phyloP scores from a whole-genome alignment of 129 eudicot genomes.

The Saussurea involucrata region DNA sequence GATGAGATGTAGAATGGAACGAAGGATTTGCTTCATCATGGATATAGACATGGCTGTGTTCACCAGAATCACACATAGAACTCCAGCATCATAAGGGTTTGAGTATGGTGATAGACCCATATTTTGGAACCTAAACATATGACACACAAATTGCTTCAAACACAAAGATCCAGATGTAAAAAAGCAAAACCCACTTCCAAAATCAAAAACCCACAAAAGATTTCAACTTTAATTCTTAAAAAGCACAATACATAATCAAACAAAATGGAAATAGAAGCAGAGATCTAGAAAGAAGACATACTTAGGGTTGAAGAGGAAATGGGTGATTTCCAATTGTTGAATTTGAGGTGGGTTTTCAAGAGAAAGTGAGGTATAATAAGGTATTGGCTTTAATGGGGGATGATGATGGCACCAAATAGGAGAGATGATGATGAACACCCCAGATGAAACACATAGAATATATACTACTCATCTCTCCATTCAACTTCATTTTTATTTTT shows the following conservation, averaged over 20 bases:
- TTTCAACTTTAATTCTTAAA: background rate
- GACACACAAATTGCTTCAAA: background rate
- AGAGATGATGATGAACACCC: background rate
- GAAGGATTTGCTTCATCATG: conserved; percentile 49
- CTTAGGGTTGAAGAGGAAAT: background rate
- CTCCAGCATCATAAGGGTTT: conserved; percentile 66
- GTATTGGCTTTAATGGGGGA: conserved; percentile 14
- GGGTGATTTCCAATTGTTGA: background rate
- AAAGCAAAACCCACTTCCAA: background rate
- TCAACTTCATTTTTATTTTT: background rate
- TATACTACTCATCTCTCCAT: conserved; percentile 19
- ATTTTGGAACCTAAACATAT: conserved; percentile 34
- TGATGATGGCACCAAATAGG: background rate
- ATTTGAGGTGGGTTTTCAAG: conserved; percentile 11
- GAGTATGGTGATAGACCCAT: conserved; percentile 84
- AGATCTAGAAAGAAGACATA: conserved; percentile 1
- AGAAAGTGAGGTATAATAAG: background rate
- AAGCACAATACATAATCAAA: background rate
- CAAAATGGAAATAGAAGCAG: background rate
- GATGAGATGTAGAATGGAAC: conserved; percentile 46
- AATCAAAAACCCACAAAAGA: background rate
- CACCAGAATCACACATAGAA: conserved; percentile 65
- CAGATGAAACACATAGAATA: conserved; percentile 7
- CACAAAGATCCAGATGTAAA: no score
- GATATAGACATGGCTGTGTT: conserved; percentile 70